These are phyloP conservation scores for Spathaspora passalidarum DNA, from an alignment of 805 yeast genomes.

Conservation along the genomic window DNA sequence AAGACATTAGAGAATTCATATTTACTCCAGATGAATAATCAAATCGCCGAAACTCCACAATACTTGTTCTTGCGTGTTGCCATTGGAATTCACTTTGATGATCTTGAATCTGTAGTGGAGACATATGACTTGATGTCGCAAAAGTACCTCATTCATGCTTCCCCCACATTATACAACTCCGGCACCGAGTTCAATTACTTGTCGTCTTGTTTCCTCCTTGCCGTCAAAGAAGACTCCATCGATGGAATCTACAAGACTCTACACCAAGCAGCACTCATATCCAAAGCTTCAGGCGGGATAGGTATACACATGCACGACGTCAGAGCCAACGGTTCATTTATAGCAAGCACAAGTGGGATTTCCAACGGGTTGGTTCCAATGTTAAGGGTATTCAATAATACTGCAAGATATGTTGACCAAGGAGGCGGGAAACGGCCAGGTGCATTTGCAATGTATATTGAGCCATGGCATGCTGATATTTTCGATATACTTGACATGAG, in stretches of 20 bases:
- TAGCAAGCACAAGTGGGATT: conserved; percentile 89
- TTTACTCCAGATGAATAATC: conserved; percentile 50
- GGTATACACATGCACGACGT: conserved; percentile 88
- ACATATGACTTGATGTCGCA: conserved; percentile 86
- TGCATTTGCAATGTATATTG: conserved; percentile 89
- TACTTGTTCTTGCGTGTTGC: conserved; percentile 88
- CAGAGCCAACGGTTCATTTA: conserved; percentile 81
- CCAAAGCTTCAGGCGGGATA: conserved; percentile 94
- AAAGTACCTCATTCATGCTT: conserved; percentile 88
- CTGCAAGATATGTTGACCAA: conserved; percentile 96
- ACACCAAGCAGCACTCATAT: conserved; percentile 83
- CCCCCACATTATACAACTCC: conserved; percentile 92
- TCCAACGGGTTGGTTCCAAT: conserved; percentile 95
- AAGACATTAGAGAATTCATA: conserved; percentile 90
- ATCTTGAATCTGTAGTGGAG: conserved; percentile 65
- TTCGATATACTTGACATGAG: conserved; percentile 82
- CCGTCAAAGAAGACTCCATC: conserved; percentile 91
- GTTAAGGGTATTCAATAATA: conserved; percentile 91
- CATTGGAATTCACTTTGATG: conserved; percentile 78
- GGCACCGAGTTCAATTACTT: conserved; percentile 84
- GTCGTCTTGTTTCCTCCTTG: conserved; percentile 89
- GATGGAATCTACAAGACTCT: conserved; percentile 92
- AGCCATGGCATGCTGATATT: conserved; percentile 96
- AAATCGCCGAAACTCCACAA: conserved; percentile 90
- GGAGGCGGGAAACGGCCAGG: conserved; percentile 99